Evolutionary conservation across 2,329 filamentous ascomycete genomes (phyloP).

Genomic region (Coleophoma crateriformis): DNA sequence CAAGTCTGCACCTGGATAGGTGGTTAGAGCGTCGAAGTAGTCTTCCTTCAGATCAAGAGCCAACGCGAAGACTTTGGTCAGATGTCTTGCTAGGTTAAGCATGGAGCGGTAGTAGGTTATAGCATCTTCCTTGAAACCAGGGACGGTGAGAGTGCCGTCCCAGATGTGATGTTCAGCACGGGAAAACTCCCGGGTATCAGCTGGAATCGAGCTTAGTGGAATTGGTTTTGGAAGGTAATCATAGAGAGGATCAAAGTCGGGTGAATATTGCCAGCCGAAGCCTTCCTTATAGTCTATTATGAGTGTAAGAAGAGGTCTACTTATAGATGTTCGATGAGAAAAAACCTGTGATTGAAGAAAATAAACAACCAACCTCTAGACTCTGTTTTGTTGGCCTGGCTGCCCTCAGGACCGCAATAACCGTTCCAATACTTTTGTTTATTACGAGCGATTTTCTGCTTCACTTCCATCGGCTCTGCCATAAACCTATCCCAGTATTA

Average conservation of each 20-base stretch:
- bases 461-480: neutral
- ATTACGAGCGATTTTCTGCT: neutral
- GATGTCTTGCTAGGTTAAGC: conserved; percentile 38
- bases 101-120: conserved; percentile 38
- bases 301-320: too few relatives aligned
- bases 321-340: too few relatives aligned
- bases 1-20: conserved; percentile 34
- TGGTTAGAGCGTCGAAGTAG: conserved; percentile 44
- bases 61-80: conserved; percentile 45
- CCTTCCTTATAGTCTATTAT: too few relatives aligned
- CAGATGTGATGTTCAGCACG: neutral
- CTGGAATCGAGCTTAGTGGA: neutral
- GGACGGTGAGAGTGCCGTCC: conserved; percentile 35
- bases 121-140: conserved; percentile 35
- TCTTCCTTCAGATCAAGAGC: conserved; percentile 40
- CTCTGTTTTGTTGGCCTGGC: too few relatives aligned
- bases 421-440: too few relatives aligned
- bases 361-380: too few relatives aligned
- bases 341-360: too few relatives aligned
- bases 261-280: neutral
- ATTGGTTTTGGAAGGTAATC: neutral
- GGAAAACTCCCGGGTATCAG: neutral
- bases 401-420: too few relatives aligned
- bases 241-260: neutral
- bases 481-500: neutral